phyloP scores from a whole-genome alignment of 768 basidiomycete genomes.

The Lentinula guzmanii region DNA sequence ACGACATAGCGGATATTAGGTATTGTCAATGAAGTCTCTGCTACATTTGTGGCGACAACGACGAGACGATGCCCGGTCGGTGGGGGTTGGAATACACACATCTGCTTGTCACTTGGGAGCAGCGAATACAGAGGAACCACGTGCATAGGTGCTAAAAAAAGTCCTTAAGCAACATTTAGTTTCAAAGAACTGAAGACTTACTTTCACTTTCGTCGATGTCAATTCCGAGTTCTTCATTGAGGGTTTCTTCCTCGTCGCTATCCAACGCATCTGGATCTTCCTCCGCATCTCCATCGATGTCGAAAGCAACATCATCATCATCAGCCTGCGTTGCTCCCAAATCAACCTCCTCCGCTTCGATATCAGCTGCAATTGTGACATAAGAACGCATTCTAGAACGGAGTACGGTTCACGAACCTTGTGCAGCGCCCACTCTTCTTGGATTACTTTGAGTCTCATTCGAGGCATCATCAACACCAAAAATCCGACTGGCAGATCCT shows the following conservation, averaged over 20 bases:
- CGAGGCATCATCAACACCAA: conserved; percentile 8
- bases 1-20: conserved; percentile 98
- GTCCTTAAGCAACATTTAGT: background rate
- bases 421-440: conserved; percentile 31
- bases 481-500: conserved; percentile 6
- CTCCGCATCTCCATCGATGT: conserved; percentile 60
- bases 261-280: conserved; percentile 73
- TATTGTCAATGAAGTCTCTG: conserved; percentile 95
- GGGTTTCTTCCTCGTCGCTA: conserved; percentile 56
- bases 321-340: conserved; percentile 42
- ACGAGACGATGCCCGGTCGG: conserved; percentile 81
- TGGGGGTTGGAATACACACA: conserved; percentile 85
- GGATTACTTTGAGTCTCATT: conserved; percentile 9
- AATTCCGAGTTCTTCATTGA: conserved; percentile 52
- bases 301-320: conserved; percentile 43
- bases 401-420: conserved; percentile 31
- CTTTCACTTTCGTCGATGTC: conserved; percentile 65
- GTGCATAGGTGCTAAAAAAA: conserved; percentile 64
- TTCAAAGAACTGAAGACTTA: conserved; percentile 22
- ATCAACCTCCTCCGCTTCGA: conserved; percentile 81
- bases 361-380: conserved; percentile 39
- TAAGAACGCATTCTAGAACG: background rate
- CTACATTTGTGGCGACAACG: conserved; percentile 93
- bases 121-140: conserved; percentile 92
- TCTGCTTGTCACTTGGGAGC: conserved; percentile 88